Conservation (phyloP, 352 stramenopile species). For the Globisporangium spiculum region DNA sequence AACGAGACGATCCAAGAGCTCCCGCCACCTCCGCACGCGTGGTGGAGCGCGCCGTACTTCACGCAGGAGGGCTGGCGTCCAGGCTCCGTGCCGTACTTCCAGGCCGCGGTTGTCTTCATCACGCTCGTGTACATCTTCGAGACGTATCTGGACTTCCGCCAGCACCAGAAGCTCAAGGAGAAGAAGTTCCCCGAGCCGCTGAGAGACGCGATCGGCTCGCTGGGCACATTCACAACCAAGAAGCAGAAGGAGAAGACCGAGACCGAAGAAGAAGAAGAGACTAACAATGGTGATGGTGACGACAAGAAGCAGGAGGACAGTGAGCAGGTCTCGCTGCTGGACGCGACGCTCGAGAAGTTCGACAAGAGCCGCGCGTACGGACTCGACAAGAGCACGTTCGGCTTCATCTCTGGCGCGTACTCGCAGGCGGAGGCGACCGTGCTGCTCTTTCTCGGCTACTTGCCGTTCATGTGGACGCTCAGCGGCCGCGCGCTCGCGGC, state of each 20-base stretch:
- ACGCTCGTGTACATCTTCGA: conserved; percentile 90
- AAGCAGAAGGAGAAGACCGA: conserved; percentile 31
- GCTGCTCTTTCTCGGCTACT: conserved; percentile 90
- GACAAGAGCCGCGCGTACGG: conserved; percentile 92
- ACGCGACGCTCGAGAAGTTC: conserved; percentile 90
- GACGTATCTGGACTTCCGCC: conserved; percentile 90
- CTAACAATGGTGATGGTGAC: conserved; percentile 5
- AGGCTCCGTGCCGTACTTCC: conserved; percentile 65
- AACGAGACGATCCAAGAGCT: background rate
- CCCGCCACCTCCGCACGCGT: conserved; percentile 15
- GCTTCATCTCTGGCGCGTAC: conserved; percentile 89
- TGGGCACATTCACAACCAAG: conserved; percentile 34
- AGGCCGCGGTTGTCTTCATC: conserved; percentile 83
- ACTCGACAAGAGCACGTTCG: conserved; percentile 95
- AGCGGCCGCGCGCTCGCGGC: conserved; percentile 58
- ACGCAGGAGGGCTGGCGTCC: conserved; percentile 52
- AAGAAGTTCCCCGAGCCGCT: conserved; percentile 59
- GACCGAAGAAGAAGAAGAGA: conserved; percentile 24
- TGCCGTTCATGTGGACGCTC: conserved; percentile 93
- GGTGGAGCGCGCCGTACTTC: conserved; percentile 54
- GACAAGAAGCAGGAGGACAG: background rate
- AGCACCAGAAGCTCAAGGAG: conserved; percentile 89
- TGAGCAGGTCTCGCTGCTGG: conserved; percentile 58
- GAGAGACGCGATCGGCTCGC: conserved; percentile 42
- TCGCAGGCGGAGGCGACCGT: conserved; percentile 75